Evolutionary conservation across 169 alveolate species (phyloP).

Genomic region (Amoebophrya sp.): DNA sequence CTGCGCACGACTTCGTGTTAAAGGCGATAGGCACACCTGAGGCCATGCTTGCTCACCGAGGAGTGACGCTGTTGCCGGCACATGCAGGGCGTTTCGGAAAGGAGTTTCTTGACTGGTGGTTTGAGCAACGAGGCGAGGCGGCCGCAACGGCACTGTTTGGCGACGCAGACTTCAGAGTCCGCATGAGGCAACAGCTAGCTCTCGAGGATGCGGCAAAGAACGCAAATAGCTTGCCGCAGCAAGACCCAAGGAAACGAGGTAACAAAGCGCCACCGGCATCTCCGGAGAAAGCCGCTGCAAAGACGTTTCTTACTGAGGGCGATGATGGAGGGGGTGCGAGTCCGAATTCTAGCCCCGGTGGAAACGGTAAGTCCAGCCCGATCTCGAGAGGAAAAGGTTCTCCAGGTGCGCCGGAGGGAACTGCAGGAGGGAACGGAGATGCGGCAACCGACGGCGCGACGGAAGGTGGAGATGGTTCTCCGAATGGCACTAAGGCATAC

Average conservation of each 20-base stretch:
- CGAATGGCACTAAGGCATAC: no score
- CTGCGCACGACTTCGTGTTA: background rate
- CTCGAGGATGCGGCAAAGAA: background rate
- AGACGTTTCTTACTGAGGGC: background rate
- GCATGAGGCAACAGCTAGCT: background rate
- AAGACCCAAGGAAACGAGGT: background rate
- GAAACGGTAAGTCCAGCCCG: no score
- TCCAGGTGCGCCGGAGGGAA: background rate
- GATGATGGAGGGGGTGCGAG: background rate
- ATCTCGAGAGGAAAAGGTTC: background rate
- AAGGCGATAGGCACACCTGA: background rate
- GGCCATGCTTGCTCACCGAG: background rate
- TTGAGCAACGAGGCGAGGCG: background rate
- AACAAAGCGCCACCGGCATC: background rate
- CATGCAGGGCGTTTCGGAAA: background rate
- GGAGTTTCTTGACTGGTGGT: background rate
- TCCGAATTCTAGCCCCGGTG: no score
- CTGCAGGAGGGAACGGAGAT: background rate
- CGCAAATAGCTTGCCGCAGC: background rate
- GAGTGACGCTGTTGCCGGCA: background rate
- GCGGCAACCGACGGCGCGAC: background rate
- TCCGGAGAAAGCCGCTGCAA: background rate
- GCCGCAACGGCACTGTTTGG: background rate
- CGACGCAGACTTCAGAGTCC: background rate
- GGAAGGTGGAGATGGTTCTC: background rate